Conservation (phyloP, 164 flowering plant genomes). For the Santalum album region DNA sequence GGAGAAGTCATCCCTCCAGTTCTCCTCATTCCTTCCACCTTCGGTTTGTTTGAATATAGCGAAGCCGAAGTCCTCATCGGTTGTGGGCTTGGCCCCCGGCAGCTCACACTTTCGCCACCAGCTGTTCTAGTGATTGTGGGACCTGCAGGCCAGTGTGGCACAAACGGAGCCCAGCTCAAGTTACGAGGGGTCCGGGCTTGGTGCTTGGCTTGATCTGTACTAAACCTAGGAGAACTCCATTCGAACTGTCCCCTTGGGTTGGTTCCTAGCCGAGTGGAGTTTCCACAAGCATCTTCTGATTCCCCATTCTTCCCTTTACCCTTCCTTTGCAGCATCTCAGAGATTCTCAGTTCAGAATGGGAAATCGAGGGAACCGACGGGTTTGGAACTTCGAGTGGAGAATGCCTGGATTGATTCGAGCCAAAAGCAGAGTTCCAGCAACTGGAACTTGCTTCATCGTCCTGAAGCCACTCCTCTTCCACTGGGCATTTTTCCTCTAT, state of each 20-base stretch:
- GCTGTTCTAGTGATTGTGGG: slow-evolving; percentile 3
- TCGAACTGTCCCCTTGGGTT: not conserved
- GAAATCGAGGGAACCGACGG: not conserved
- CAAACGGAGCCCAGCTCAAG: too few relatives aligned
- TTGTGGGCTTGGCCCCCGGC: not conserved
- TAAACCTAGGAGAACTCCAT: slow-evolving; percentile 1
- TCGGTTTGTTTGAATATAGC: slow-evolving; percentile 2
- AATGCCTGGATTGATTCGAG: slow-evolving; percentile 2
- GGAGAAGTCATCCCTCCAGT: not conserved
- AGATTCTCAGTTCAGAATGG: slow-evolving; percentile 3
- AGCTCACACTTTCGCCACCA: not conserved
- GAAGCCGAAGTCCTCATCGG: not conserved
- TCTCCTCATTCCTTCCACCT: not conserved
- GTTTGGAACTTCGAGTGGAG: slow-evolving; percentile 3
- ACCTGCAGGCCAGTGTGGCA: not conserved
- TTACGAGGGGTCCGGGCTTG: not conserved
- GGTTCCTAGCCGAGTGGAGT: not conserved
- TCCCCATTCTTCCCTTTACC: not conserved
- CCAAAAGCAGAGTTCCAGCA: not conserved
- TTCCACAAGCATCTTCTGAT: not conserved
- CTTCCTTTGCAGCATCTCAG: slow-evolving; percentile 2
- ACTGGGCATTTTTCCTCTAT: not conserved
- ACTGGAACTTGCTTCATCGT: slow-evolving; percentile 2
- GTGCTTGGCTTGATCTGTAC: slow-evolving; percentile 2
- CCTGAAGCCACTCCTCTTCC: not conserved